Evolutionary conservation across 2,329 filamentous ascomycete species (phyloP).

Genomic region (Pseudocercospora musae): DNA sequence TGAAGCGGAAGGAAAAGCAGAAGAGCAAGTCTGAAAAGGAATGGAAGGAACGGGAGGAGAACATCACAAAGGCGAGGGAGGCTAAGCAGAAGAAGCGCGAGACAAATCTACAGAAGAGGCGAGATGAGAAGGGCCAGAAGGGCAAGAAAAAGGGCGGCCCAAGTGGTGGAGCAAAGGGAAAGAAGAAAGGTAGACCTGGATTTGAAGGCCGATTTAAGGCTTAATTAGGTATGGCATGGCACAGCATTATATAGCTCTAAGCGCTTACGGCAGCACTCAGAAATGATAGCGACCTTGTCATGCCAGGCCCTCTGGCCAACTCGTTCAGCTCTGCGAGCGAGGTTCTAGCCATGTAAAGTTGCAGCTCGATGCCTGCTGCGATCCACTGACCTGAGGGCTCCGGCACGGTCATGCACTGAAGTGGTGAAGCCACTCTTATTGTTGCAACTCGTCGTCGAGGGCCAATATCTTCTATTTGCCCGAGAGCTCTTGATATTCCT

Average conservation of each 20-base stretch:
- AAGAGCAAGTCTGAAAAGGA: constrained; percentile 92
- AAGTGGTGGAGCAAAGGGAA: constrained; percentile 58
- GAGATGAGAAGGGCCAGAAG: constrained; percentile 72
- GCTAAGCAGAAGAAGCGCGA: constrained; percentile 51
- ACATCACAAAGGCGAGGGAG: constrained; percentile 47
- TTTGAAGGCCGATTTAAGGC: constrained; percentile 66
- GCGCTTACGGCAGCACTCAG: neutral
- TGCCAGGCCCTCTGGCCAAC: too few relatives aligned
- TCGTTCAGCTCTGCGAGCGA: too few relatives aligned
- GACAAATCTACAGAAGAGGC: constrained; percentile 63
- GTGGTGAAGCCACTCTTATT: neutral
- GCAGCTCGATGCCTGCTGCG: neutral
- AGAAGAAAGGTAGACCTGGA: constrained; percentile 56
- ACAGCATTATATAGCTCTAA: neutral
- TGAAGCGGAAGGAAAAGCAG: constrained; percentile 85
- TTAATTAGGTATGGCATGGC: constrained; percentile 2
- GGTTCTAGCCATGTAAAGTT: neutral
- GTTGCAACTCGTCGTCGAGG: neutral
- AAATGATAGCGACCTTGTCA: neutral
- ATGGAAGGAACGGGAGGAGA: constrained; percentile 56
- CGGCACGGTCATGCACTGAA: neutral
- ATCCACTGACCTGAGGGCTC: neutral
- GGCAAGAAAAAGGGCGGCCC: constrained; percentile 56
- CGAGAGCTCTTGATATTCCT: neutral
- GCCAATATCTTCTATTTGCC: neutral